phyloP scores from a whole-genome alignment of 352 stramenopile species.

The Phytophthora hybrid region DNA sequence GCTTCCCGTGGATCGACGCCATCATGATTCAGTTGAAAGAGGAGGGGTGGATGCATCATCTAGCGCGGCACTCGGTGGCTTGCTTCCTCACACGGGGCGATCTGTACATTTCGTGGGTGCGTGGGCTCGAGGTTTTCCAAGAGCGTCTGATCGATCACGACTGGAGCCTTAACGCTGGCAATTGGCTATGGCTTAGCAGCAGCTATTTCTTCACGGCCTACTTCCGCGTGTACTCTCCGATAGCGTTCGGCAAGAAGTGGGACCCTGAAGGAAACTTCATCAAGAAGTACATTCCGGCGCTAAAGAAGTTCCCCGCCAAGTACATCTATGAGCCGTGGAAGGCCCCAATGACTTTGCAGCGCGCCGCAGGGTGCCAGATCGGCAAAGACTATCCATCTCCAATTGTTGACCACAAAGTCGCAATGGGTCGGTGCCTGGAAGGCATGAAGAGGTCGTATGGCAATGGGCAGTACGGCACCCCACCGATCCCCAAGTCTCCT shows the following conservation, averaged over 20 bases:
- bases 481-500: conserved; percentile 10
- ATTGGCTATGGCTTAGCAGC: conserved; percentile 97
- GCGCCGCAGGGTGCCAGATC: conserved; percentile 83
- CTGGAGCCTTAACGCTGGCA: conserved; percentile 97
- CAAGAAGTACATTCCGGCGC: conserved; percentile 91
- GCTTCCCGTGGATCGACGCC: conserved; percentile 98
- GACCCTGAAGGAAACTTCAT: conserved; percentile 94
- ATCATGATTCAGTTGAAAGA: conserved; percentile 95
- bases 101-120: conserved; percentile 95
- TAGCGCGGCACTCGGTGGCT: conserved; percentile 95
- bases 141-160: conserved; percentile 96
- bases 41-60: conserved; percentile 92
- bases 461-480: conserved; percentile 38
- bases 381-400: conserved; percentile 95
- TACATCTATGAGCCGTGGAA: conserved; percentile 99
- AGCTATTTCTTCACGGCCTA: conserved; percentile 98
- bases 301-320: conserved; percentile 93
- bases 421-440: conserved; percentile 90
- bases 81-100: conserved; percentile 98
- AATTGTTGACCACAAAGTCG: conserved; percentile 94
- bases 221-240: conserved; percentile 96
- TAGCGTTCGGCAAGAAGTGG: conserved; percentile 96
- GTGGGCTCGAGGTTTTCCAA: conserved; percentile 93
- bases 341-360: conserved; percentile 88
- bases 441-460: conserved; percentile 93